These are phyloP conservation scores for Phlegmacium glaucopus DNA, from an alignment of 768 basidiomycete species.

Conservation along the genomic window DNA sequence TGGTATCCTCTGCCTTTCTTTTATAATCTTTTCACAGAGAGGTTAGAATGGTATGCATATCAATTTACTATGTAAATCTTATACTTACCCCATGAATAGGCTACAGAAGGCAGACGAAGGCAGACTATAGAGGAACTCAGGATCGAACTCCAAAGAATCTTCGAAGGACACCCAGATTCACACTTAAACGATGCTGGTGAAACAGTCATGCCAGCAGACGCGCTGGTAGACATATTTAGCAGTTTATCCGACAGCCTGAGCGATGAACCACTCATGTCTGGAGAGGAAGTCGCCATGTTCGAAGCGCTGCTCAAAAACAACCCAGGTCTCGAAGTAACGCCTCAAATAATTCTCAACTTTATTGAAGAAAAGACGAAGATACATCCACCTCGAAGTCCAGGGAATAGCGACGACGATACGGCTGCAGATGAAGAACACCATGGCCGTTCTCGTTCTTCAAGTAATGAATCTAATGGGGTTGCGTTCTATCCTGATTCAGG, in stretches of 20 bases:
- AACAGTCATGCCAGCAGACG: constrained; percentile 65
- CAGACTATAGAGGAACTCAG: constrained; percentile 73
- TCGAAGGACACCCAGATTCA: constrained; percentile 60
- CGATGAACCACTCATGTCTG: constrained; percentile 60
- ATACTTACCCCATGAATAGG: constrained; percentile 9
- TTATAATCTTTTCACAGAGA: constrained; percentile 13
- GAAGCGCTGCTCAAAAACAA: constrained; percentile 52
- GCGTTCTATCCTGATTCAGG: constrained; percentile 31
- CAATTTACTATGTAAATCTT: not conserved
- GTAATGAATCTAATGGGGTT: constrained; percentile 48
- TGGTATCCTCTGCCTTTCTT: constrained; percentile 16
- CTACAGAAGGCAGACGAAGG: constrained; percentile 54
- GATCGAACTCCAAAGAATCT: constrained; percentile 63
- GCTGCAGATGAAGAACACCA: constrained; percentile 35
- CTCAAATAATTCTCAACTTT: constrained; percentile 58
- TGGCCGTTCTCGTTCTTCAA: constrained; percentile 45
- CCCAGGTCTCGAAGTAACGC: constrained; percentile 66
- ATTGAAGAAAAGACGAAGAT: constrained; percentile 59
- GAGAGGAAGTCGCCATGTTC: constrained; percentile 60
- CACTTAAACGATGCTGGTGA: constrained; percentile 56
- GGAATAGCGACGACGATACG: constrained; percentile 27
- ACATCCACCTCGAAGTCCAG: constrained; percentile 40
- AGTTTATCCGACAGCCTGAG: constrained; percentile 58
- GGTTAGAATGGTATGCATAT: constrained; percentile 25
- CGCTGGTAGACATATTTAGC: constrained; percentile 67